A percentile compares a stretch with the other conserved stretches of the same genome.
phyloP scores from a whole-genome alignment of 768 basidiomycete species.

The Auricularia heimuer region DNA sequence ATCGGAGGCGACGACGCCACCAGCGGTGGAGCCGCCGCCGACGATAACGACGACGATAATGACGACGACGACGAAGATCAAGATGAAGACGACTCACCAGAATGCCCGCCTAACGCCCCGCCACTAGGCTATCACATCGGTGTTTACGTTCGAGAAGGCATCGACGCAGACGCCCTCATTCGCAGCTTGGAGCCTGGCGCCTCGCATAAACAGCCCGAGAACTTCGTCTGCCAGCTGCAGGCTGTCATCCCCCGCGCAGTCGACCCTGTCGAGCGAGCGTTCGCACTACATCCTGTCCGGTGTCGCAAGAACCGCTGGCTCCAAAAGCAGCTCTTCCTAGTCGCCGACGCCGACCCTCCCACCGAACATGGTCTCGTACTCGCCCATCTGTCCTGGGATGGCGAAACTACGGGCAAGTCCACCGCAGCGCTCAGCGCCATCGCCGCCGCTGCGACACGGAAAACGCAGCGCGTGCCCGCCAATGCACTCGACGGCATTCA shows the following conservation, averaged over 20 bases:
- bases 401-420: neutral
- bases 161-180: neutral
- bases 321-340: neutral
- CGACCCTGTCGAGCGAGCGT: neutral
- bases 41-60: neutral
- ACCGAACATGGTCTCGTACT: neutral
- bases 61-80: neutral
- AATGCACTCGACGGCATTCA: neutral
- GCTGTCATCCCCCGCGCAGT: neutral
- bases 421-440: too few relatives aligned
- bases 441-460: neutral
- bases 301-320: neutral
- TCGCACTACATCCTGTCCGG: neutral
- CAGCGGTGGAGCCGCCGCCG: too few relatives aligned
- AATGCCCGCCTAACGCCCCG: neutral
- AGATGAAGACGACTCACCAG: neutral
- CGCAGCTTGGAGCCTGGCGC: neutral
- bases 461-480: neutral
- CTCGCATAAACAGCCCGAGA: neutral
- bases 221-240: neutral
- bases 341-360: neutral
- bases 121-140: neutral
- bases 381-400: neutral
- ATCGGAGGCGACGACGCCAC: neutral
- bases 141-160: neutral